These are phyloP conservation scores for Corymbia maculata DNA, from an alignment of 345 rosid genomes.

Conservation along the genomic window DNA sequence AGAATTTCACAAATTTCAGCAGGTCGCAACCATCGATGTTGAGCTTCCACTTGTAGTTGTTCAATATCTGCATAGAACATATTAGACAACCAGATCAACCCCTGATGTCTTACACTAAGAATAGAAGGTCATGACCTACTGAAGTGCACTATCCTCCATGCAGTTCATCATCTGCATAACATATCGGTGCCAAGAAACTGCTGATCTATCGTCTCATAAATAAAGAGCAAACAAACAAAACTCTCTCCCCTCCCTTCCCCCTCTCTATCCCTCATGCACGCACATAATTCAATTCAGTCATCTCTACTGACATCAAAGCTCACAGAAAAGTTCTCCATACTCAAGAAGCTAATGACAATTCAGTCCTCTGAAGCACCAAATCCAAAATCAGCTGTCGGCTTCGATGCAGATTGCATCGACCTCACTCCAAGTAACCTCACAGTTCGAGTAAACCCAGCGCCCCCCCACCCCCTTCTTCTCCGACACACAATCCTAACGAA, in stretches of 20 bases:
- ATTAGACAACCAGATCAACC: neutral
- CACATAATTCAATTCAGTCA: too few relatives aligned
- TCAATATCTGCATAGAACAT: constrained; percentile 16
- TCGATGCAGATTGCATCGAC: neutral
- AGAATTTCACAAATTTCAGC: constrained; percentile 95
- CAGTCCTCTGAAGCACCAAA: neutral
- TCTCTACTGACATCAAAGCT: neutral
- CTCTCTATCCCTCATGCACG: neutral
- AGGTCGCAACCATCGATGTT: constrained; percentile 89
- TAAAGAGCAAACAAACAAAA: neutral
- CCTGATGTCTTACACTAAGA: neutral
- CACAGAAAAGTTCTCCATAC: neutral
- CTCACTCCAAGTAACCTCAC: neutral
- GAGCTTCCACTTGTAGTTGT: constrained; percentile 54
- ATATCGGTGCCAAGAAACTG: neutral
- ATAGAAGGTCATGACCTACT: neutral
- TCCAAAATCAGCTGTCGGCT: neutral
- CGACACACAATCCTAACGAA: neutral
- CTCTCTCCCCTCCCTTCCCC: neutral
- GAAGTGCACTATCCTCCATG: neutral
- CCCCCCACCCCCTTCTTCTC: neutral
- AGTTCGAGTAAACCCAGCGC: neutral
- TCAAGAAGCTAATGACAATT: neutral
- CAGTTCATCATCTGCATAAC: neutral
- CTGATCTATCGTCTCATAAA: neutral